A percentile compares a stretch with the other conserved stretches of the same genome.
Evolutionary conservation across 257 asterid genomes (phyloP).

Genomic region (Thymus quinquecostatus): DNA sequence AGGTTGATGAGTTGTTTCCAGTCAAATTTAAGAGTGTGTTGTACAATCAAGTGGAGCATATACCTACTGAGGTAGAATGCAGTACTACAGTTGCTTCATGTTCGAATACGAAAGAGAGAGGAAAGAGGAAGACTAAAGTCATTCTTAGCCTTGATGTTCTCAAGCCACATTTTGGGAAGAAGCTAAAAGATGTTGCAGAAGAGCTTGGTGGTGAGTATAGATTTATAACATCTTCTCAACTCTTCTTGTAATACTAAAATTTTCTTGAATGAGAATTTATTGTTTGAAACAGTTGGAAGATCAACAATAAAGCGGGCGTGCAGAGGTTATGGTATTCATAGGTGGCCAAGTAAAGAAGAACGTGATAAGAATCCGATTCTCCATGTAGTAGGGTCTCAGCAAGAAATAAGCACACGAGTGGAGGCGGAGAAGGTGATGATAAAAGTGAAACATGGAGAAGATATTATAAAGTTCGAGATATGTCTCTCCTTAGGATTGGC

Average conservation of each 20-base stretch:
- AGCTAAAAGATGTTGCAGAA: slow-evolving; percentile 22
- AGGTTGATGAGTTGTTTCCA: too few species aligned
- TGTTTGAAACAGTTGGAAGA: slow-evolving; percentile 23
- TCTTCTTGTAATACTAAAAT: too few species aligned
- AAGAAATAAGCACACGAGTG: background rate
- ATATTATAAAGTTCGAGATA: slow-evolving; percentile 24
- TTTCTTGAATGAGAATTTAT: background rate
- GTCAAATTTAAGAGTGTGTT: too few species aligned
- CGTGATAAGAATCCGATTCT: background rate
- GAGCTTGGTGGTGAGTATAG: slow-evolving; percentile 24
- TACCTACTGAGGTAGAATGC: too few species aligned
- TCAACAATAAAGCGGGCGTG: slow-evolving; percentile 39
- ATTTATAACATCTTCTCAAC: background rate
- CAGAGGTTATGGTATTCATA: slow-evolving; percentile 19
- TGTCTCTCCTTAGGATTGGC: slow-evolving; percentile 10
- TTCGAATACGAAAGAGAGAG: background rate
- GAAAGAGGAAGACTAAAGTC: background rate
- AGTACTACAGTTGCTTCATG: background rate
- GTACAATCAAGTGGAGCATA: too few species aligned
- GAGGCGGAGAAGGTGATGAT: background rate
- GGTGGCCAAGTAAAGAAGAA: slow-evolving; percentile 35
- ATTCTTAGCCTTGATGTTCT: slow-evolving; percentile 25
- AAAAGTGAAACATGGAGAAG: slow-evolving; percentile 24
- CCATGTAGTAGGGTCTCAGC: too few species aligned
- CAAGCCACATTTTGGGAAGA: slow-evolving; percentile 25